These are phyloP conservation scores for Phanerodontia chrysosporium DNA, from an alignment of 768 basidiomycete genomes.

Conservation along the genomic window DNA sequence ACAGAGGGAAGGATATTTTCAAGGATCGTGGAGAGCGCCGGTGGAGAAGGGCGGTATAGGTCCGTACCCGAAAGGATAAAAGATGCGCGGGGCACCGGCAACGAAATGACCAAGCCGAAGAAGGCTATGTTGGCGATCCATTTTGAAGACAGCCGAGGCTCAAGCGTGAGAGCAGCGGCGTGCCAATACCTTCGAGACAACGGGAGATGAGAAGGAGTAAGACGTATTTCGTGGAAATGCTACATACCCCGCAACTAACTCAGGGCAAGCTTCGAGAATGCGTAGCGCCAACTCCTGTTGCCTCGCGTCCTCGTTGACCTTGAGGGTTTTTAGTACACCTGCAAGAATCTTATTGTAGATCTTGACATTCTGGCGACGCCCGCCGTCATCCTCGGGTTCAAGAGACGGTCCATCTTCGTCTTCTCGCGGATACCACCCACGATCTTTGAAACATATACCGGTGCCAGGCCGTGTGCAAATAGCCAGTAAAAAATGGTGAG, in stretches of 20 bases:
- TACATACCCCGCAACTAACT: slow-evolving; percentile 73
- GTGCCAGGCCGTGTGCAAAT: slow-evolving; percentile 77
- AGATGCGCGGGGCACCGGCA: slow-evolving; percentile 60
- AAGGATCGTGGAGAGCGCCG: slow-evolving; percentile 64
- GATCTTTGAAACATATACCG: slow-evolving; percentile 85
- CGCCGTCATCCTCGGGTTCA: slow-evolving; percentile 33
- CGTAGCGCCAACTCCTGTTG: slow-evolving; percentile 83
- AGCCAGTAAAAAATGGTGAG: slow-evolving; percentile 83
- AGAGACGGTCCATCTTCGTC: slow-evolving; percentile 36
- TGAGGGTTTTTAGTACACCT: slow-evolving; percentile 67
- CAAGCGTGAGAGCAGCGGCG: slow-evolving; percentile 63
- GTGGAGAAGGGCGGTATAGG: slow-evolving; percentile 68
- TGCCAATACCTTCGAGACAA: slow-evolving; percentile 66
- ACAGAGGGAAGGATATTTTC: slow-evolving; percentile 75
- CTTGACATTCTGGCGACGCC: slow-evolving; percentile 37
- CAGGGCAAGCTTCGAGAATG: slow-evolving; percentile 79
- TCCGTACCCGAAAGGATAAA: slow-evolving; percentile 48
- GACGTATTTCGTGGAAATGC: neutral
- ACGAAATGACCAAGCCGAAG: slow-evolving; percentile 71
- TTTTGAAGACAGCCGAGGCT: slow-evolving; percentile 81
- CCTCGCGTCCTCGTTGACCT: slow-evolving; percentile 83
- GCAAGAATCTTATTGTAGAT: slow-evolving; percentile 82
- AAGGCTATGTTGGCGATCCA: slow-evolving; percentile 92
- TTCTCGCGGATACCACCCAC: slow-evolving; percentile 87
- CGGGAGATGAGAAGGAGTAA: slow-evolving; percentile 9